Percentiles rank a stretch among this genome's conserved stretches.
Conservation (phyloP, 768 basidiomycete genomes). For the Cystofilobasidium ferigula region DNA sequence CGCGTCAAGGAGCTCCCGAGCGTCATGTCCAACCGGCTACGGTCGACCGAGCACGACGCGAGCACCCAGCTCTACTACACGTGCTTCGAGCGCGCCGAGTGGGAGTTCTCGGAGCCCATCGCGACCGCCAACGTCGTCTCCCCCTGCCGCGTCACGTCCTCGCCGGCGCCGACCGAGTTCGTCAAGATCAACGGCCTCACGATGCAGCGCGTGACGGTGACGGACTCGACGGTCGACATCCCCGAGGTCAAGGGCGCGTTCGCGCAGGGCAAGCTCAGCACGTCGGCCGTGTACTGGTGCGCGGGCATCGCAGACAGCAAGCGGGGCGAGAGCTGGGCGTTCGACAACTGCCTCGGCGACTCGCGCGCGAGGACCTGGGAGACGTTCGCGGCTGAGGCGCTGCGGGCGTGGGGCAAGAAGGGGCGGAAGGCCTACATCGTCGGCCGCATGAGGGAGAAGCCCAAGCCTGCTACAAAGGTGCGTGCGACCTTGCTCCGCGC, state of each 20-base stretch:
- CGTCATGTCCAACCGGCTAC: slow-evolving; percentile 10
- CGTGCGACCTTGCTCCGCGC: not conserved
- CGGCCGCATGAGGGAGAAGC: slow-evolving; percentile 1
- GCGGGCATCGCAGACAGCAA: slow-evolving; percentile 15
- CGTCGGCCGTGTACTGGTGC: slow-evolving; percentile 15
- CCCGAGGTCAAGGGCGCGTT: not conserved
- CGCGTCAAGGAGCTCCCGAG: slow-evolving; percentile 21
- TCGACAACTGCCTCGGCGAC: slow-evolving; percentile 5
- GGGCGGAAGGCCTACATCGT: slow-evolving; percentile 6
- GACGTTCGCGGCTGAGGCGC: not conserved
- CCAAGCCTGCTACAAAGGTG: not conserved
- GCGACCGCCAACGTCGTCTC: not conserved
- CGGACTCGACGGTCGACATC: slow-evolving; percentile 8
- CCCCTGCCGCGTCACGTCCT: not conserved
- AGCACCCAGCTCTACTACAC: slow-evolving; percentile 9
- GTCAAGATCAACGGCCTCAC: not conserved
- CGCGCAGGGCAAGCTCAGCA: slow-evolving; percentile 3
- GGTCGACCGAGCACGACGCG: not conserved
- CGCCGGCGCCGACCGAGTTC: not conserved
- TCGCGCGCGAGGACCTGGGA: slow-evolving; percentile 3
- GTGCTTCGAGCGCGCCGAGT: not conserved
- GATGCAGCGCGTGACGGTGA: not conserved
- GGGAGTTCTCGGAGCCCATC: not conserved
- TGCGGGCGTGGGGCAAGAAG: not conserved
- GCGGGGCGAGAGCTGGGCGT: slow-evolving; percentile 18